phyloP scores from a whole-genome alignment of 2,329 filamentous ascomycete genomes.

The Alternaria brassicae region DNA sequence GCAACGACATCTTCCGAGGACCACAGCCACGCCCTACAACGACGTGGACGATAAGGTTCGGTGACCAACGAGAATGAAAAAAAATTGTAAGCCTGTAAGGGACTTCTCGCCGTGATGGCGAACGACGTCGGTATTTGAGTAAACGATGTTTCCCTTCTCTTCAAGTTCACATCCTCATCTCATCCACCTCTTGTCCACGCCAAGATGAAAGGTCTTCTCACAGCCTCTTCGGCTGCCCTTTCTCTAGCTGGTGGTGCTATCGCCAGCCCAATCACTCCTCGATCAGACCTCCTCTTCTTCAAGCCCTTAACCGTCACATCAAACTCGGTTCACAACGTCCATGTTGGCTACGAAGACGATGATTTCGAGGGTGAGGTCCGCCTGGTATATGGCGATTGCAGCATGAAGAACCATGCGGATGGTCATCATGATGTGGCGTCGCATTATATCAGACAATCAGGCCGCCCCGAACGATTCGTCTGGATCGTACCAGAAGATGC shows the following conservation, averaged over 20 bases:
- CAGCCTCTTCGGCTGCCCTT: conserved; percentile 36
- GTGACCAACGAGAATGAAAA: conserved; percentile 27
- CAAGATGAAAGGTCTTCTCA: conserved; percentile 38
- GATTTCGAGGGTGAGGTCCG: conserved; percentile 54
- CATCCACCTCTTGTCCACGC: neutral
- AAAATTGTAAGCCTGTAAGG: neutral
- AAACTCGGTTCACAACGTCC: conserved; percentile 59
- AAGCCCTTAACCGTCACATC: conserved; percentile 45
- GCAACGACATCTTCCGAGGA: neutral
- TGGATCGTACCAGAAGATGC: conserved; percentile 56
- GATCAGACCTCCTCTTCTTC: conserved; percentile 40
- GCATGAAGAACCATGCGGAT: conserved; percentile 44
- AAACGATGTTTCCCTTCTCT: neutral
- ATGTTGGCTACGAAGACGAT: conserved; percentile 53
- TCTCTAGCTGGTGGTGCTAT: conserved; percentile 33
- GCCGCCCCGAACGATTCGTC: conserved; percentile 55
- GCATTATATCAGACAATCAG: conserved; percentile 43
- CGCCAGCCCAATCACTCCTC: conserved; percentile 26
- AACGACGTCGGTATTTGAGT: conserved; percentile 25
- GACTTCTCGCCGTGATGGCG: neutral
- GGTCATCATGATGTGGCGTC: conserved; percentile 56
- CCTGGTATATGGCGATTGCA: conserved; percentile 57
- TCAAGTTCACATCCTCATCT: conserved; percentile 1
- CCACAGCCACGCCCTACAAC: neutral
- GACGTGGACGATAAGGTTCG: conserved; percentile 20